Evolutionary conservation across 1,284 basidiomycete species (phyloP).

Genomic region (Austroboletus novae-zelandiae): DNA sequence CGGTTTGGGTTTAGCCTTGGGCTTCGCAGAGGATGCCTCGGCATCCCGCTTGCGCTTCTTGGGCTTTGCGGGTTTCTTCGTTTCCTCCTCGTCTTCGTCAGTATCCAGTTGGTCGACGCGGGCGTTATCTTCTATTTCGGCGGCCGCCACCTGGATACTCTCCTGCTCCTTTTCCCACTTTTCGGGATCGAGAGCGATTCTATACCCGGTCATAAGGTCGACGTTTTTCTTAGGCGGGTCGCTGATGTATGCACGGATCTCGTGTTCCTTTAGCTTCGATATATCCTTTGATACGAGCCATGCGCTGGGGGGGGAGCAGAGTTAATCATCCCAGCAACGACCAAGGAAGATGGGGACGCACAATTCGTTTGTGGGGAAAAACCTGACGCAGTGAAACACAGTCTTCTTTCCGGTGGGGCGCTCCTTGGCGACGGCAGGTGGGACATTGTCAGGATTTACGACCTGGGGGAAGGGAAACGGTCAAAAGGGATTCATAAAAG

Average conservation of each 20-base stretch:
- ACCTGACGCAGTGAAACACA: slow-evolving; percentile 75
- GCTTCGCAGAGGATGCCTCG: slow-evolving; percentile 40
- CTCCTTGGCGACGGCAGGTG: slow-evolving; percentile 60
- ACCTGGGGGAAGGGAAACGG: slow-evolving; percentile 47
- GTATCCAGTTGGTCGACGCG: slow-evolving; percentile 69
- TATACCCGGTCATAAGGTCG: slow-evolving; percentile 79
- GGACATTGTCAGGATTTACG: slow-evolving; percentile 68
- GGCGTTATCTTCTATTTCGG: slow-evolving; percentile 60
- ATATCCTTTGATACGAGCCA: slow-evolving; percentile 87
- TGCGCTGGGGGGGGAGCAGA: slow-evolving; percentile 48
- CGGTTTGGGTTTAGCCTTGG: slow-evolving; percentile 36
- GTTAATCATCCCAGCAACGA: slow-evolving; percentile 14
- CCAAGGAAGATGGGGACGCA: slow-evolving; percentile 45
- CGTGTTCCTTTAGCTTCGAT: slow-evolving; percentile 71
- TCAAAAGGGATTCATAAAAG: slow-evolving; percentile 5
- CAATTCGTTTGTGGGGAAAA: slow-evolving; percentile 93
- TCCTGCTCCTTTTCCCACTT: slow-evolving; percentile 70
- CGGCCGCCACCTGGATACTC: slow-evolving; percentile 41
- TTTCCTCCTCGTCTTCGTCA: slow-evolving; percentile 42
- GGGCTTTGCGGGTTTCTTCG: slow-evolving; percentile 52
- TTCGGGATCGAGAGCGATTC: slow-evolving; percentile 77
- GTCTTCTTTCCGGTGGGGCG: slow-evolving; percentile 70
- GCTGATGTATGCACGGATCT: slow-evolving; percentile 82
- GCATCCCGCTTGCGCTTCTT: slow-evolving; percentile 64
- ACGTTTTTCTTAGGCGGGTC: slow-evolving; percentile 73